Conservation (phyloP, 179 eudicot species). For the Silene vulgaris region DNA sequence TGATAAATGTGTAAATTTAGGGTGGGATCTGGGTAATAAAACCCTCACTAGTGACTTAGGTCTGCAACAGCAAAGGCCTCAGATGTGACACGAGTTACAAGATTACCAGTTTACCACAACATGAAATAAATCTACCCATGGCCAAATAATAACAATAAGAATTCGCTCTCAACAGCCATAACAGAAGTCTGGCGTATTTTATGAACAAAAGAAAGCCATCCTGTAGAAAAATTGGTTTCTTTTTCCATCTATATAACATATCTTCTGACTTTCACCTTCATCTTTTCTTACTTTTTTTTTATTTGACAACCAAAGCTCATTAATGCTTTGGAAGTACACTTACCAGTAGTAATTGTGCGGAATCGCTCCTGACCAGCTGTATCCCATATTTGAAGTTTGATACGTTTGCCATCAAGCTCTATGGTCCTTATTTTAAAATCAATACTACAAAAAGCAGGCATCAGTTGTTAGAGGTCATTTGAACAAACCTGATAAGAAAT, state of each 20-base stretch:
- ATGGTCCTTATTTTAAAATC: conserved; percentile 56
- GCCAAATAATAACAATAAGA: background rate
- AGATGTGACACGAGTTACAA: background rate
- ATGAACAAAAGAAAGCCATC: background rate
- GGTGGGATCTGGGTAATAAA: too few relatives aligned
- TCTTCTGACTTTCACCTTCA: background rate
- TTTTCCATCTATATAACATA: background rate
- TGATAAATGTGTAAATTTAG: too few relatives aligned
- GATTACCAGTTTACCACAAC: background rate
- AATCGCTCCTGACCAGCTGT: conserved; percentile 59
- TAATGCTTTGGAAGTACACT: background rate
- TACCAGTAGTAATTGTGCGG: conserved; percentile 56
- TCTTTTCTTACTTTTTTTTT: background rate
- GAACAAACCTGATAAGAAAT: background rate
- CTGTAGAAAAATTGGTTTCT: background rate
- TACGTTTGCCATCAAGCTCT: conserved; percentile 50
- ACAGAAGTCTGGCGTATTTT: background rate
- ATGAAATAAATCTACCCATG: background rate
- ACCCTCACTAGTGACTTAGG: background rate
- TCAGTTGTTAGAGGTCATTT: background rate
- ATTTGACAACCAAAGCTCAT: background rate
- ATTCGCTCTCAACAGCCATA: background rate
- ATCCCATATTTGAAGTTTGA: conserved; percentile 60
- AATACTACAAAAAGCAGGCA: conserved; percentile 31
- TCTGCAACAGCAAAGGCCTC: background rate